A percentile compares a stretch with the other conserved stretches of the same genome.
These are phyloP conservation scores for Penicillium goetzii DNA, from an alignment of 495 filamentous ascomycete genomes.

Conservation along the genomic window DNA sequence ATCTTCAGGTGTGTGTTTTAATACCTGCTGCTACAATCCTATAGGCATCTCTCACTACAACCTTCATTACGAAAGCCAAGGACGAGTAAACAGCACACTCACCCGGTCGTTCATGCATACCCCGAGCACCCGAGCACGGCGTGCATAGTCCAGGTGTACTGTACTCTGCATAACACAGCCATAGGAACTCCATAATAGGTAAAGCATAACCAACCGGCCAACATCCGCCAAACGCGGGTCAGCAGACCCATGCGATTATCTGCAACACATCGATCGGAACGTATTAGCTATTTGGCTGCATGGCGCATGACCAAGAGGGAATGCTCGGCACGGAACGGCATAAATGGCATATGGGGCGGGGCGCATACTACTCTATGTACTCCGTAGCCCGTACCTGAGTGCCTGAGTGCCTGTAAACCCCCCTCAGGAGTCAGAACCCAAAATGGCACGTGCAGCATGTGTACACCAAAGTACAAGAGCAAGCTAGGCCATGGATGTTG, in stretches of 20 bases:
- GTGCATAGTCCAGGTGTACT: neutral
- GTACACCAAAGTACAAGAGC: too few relatives aligned
- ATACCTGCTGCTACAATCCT: neutral
- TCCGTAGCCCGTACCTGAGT: too few relatives aligned
- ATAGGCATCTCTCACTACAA: neutral
- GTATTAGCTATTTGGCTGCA: neutral
- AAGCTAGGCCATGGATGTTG: too few relatives aligned
- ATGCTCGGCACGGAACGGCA: constrained; percentile 1
- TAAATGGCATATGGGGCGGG: neutral
- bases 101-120: neutral
- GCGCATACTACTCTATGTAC: too few relatives aligned
- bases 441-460: too few relatives aligned
- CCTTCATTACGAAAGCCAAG: neutral
- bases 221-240: constrained; percentile 3
- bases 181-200: neutral
- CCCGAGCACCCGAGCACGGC: neutral
- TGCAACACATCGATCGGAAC: neutral
- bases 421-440: too few relatives aligned
- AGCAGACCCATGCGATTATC: constrained; percentile 1
- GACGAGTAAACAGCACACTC: neutral
- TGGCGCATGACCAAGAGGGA: neutral
- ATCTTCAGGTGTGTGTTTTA: too few relatives aligned
- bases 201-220: neutral
- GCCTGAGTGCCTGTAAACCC: neutral
- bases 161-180: too few relatives aligned